phyloP scores from a whole-genome alignment of 2,329 filamentous ascomycete species.

The Allantophomopsis cytisporea region DNA sequence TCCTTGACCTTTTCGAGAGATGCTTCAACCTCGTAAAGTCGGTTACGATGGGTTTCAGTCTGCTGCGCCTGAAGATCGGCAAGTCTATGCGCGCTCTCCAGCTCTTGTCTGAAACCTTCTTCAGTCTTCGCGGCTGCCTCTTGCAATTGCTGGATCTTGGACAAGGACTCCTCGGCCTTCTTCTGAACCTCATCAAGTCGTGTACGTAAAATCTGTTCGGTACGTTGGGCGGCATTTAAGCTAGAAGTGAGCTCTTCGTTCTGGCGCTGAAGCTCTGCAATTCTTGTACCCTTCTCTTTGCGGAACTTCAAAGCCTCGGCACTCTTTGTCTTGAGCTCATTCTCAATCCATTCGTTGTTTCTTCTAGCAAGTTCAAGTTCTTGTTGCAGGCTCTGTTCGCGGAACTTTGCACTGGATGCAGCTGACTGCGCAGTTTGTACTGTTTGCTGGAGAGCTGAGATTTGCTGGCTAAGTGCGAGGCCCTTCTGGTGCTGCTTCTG shows the following conservation, averaged over 20 bases:
- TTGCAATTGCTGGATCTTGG: slow-evolving; percentile 72
- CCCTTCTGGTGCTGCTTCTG: slow-evolving; percentile 82
- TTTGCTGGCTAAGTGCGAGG: slow-evolving; percentile 68
- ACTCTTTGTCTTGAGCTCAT: slow-evolving; percentile 80
- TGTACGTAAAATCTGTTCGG: slow-evolving; percentile 66
- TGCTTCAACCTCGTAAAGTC: slow-evolving; percentile 56
- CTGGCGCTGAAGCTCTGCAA: slow-evolving; percentile 76
- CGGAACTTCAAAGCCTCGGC: slow-evolving; percentile 79
- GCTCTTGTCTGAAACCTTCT: slow-evolving; percentile 74
- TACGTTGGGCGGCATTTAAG: slow-evolving; percentile 65
- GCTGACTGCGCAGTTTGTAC: slow-evolving; percentile 72
- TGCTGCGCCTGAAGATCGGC: slow-evolving; percentile 72
- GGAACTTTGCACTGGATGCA: slow-evolving; percentile 72
- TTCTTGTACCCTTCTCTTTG: slow-evolving; percentile 86
- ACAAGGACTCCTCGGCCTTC: slow-evolving; percentile 74
- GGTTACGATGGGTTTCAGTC: slow-evolving; percentile 56
- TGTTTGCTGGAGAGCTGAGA: slow-evolving; percentile 69
- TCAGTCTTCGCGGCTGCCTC: slow-evolving; percentile 72
- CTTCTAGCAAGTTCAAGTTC: slow-evolving; percentile 80
- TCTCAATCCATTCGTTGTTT: slow-evolving; percentile 88
- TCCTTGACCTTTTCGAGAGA: slow-evolving; percentile 45
- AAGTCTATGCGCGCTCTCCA: slow-evolving; percentile 68
- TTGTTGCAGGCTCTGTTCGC: slow-evolving; percentile 79
- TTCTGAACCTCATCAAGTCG: slow-evolving; percentile 73
- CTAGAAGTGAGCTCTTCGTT: slow-evolving; percentile 74